phyloP scores from a whole-genome alignment of 2,329 filamentous ascomycete species.

The Amesomyces nigricolor region DNA sequence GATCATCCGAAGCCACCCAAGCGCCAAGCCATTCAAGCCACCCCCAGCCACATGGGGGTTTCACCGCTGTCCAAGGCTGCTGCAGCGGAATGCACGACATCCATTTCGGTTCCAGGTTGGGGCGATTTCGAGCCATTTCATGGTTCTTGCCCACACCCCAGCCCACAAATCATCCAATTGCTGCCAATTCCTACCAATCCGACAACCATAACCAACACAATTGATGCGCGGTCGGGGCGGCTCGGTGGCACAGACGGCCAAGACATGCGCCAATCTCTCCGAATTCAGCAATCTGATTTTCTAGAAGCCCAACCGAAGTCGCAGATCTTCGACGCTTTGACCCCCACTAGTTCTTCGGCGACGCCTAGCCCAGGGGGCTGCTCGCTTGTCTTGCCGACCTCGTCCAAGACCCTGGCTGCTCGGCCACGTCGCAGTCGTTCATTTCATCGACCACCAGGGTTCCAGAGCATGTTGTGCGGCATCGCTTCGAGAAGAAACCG shows the following conservation, averaged over 20 bases:
- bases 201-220: too few species aligned
- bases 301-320: slow-evolving; percentile 7
- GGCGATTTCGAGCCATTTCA: neutral
- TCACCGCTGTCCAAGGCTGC: neutral
- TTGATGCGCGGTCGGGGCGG: too few species aligned
- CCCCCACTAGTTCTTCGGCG: slow-evolving; percentile 3
- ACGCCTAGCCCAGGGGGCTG: slow-evolving; percentile 4
- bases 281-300: neutral
- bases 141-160: neutral
- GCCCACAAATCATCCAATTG: too few species aligned
- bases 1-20: slow-evolving; percentile 11
- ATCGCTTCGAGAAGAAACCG: neutral
- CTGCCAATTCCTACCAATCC: too few species aligned
- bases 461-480: slow-evolving; percentile 10
- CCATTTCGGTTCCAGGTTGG: neutral
- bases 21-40: neutral
- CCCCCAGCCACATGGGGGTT: neutral
- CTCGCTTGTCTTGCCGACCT: slow-evolving; percentile 13
- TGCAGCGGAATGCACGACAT: neutral
- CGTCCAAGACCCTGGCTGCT: slow-evolving; percentile 21
- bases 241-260: slow-evolving; percentile 2
- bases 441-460: neutral
- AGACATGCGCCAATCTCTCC: slow-evolving; percentile 3
- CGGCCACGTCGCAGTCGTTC: slow-evolving; percentile 21
- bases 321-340: neutral